Evolutionary conservation across 1,284 basidiomycete genomes (phyloP), one percentile per base, ranked within the genome.

Genomic region (Cutaneotrichosporon daszewskae): DNA sequence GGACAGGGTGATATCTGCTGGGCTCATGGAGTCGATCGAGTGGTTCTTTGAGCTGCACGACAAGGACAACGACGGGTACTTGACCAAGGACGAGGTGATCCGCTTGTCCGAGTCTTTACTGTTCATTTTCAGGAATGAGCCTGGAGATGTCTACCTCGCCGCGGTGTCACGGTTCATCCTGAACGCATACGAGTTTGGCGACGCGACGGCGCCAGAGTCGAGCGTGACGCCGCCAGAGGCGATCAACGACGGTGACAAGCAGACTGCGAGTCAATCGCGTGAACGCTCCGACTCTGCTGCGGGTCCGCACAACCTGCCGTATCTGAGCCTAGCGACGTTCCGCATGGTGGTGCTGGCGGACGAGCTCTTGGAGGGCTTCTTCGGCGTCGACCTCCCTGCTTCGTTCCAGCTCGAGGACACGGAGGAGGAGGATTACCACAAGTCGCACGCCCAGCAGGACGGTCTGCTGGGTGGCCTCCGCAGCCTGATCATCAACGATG

Each of bases 1-100:
- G 33, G 84, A 95, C 59, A 83, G 83, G 12, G 85, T 96, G 44
- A 88, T 97, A 81, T 87, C 89, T 69, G 92, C 89, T 53, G 95
- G 95, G 65, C 75, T 98, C 50, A 95, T 97, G 89, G 87, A 91
- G 50, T 94, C 88, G 59, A 96, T 97, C 58, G 87, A 95, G 67
- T 97, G 94, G 91, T 94, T 98, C 74, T 97, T 98, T 72, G 85
- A 87, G 55, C 70, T 98, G 55, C 90, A 96, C 58, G 91, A 96
- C 73, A 92, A 92, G 71, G 85, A 97, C 68, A 90, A 88, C 54
- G 91, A 97, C 61, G 90, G 90, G 0, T 91, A 77, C 63, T 73
- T 98, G 51, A 94, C 91, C 3, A 96, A 94, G 70, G 92, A 97
- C 60, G 94, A 98, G 68, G 87, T 97, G 23, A 73, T 99, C 55